phyloP scores from a whole-genome alignment of 106 monocot species.

The Platanthera guangdongensis region DNA sequence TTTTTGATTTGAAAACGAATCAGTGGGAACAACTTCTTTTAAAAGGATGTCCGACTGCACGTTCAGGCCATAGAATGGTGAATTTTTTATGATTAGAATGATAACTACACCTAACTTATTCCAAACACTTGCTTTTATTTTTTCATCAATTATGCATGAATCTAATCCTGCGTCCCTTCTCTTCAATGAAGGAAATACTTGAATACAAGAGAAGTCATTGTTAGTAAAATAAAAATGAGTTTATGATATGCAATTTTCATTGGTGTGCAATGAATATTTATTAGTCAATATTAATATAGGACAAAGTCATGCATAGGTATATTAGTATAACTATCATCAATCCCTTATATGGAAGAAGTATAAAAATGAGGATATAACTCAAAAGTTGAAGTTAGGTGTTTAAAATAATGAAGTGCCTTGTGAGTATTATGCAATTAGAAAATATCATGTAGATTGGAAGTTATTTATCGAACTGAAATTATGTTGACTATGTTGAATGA shows the following conservation, averaged over 20 bases:
- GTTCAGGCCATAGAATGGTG: slow-evolving; percentile 96
- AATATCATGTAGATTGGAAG: no score
- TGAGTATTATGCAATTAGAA: no score
- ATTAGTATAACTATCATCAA: no score
- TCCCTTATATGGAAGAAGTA: no score
- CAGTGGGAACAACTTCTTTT: slow-evolving; percentile 90
- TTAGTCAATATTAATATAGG: neutral
- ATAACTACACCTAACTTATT: neutral
- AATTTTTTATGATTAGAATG: slow-evolving; percentile 5
- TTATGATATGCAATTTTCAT: neutral
- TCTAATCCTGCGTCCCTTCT: neutral
- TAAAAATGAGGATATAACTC: no score
- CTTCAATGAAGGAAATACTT: neutral
- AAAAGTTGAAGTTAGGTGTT: no score
- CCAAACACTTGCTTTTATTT: neutral
- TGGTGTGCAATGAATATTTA: neutral
- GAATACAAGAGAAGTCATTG: neutral
- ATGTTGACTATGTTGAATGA: no score
- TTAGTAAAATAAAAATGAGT: neutral
- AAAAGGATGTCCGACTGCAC: slow-evolving; percentile 88
- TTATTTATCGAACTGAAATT: no score
- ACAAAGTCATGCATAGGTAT: neutral
- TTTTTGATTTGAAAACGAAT: slow-evolving; percentile 88
- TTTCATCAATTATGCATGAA: neutral
- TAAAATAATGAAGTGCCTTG: no score